Base-by-base conservation (phyloP, 2,329 filamentous ascomycete species). In the Fusarium pseudoanthophilum region DNA sequence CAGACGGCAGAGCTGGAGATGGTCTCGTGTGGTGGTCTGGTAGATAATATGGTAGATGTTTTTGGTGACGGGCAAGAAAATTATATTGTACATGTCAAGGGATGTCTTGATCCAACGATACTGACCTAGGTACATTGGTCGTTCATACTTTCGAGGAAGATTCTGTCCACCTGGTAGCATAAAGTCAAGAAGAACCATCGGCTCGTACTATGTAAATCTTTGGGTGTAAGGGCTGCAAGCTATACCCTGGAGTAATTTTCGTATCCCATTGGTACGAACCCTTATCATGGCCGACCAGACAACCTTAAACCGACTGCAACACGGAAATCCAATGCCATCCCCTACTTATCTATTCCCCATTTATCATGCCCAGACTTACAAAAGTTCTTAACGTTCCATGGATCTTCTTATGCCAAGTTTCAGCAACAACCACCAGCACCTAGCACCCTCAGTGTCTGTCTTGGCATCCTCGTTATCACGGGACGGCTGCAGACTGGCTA, bases 311-410 rank as follows among this genome's bases (percentile, higher is more conserved):
- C 26, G 21, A 26, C 28, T 14, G 42, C 55, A 40, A 28, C 43
- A 58, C 37, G 11, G 28, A 15, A 53, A 53, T n/a, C 32, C 49
- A 21, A 46, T 36, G 40, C 57, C 30, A 49, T 48, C 36, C 40
- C 45, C n/a, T 45, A 70, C 67, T 69, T 69, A 69, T 69, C 67
- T 69, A 58, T 65, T n/a, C 66, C 28, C 46, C 53, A 53, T 65
- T 65, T 55, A 69, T 70, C 66, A 70, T 26, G 67, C 67, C 70
- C 67, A 74, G 73, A 58, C 67, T 74, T 58, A 55, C 72, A 74
- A 74, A 74, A 68, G 72, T 72, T 61, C 72, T 74, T 57, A n/a
- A 32, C 18, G 32, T 43, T 49, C 43, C 64, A 49, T 66, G 49
- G 43, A 58, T 53, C 39, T 56, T 49, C n/a, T 52, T n/a, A 42